A percentile compares a stretch with the other conserved stretches of the same genome.
Conservation (phyloP, 495 filamentous ascomycete species). For the Pyrenopolyporus hunteri region DNA sequence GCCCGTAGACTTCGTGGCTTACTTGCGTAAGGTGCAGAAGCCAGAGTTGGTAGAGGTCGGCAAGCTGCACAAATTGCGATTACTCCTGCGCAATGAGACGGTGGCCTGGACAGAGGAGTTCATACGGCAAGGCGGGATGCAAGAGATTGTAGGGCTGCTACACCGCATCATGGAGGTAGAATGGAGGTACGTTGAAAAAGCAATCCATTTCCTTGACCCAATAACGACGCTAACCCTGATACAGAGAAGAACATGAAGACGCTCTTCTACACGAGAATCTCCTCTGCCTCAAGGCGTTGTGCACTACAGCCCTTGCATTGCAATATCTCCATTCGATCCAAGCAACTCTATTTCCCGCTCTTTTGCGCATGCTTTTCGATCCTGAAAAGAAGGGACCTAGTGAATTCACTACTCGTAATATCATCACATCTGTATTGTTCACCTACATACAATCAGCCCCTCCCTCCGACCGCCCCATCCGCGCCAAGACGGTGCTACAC, state of each 20-base stretch:
- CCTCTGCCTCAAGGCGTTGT: constrained; percentile 92
- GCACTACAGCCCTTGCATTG: constrained; percentile 85
- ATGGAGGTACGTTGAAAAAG: constrained; percentile 74
- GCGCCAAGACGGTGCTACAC: constrained; percentile 71
- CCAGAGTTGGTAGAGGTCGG: constrained; percentile 89
- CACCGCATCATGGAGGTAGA: constrained; percentile 92
- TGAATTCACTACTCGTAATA: constrained; percentile 89
- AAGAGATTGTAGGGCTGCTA: constrained; percentile 83
- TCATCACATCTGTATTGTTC: constrained; percentile 85
- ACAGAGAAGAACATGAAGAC: constrained; percentile 95
- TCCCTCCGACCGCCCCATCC: constrained; percentile 58
- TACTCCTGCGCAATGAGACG: constrained; percentile 91
- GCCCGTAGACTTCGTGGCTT: constrained; percentile 82
- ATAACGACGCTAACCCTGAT: constrained; percentile 31
- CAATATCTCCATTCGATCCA: constrained; percentile 82
- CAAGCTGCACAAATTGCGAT: constrained; percentile 87
- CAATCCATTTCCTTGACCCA: not conserved
- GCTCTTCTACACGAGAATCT: constrained; percentile 88
- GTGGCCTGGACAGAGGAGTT: constrained; percentile 94
- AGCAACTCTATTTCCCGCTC: constrained; percentile 78
- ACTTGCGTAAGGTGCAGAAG: constrained; percentile 75
- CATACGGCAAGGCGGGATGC: constrained; percentile 87
- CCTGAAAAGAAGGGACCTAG: constrained; percentile 95
- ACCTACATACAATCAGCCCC: constrained; percentile 73
- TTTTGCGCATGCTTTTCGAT: constrained; percentile 90